Base-by-base conservation (phyloP, 768 basidiomycete species). In the Cystobasidium tubakii region DNA sequence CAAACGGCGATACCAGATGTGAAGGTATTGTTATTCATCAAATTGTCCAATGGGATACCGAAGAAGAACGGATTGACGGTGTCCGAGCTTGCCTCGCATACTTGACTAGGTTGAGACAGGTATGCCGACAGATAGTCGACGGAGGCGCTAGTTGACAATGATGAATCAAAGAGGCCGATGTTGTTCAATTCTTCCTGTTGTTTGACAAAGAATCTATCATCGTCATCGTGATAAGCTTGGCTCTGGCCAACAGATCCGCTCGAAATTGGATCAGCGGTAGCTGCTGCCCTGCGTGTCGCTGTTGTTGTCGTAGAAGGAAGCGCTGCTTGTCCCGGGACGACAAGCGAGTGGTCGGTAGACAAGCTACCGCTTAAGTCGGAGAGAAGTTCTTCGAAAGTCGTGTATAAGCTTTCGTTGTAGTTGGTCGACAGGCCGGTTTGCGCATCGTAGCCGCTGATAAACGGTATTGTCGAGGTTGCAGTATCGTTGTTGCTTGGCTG, bases 161-260 rank as follows among this genome's bases (percentile, higher is more conserved):
- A 50, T 50, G 46, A 3, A 50, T 50, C n/a, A 19, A 50, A 50
- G 13, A 60, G 57, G 13, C 3, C 25, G 27, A 60, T 27, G 57
- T 21, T 60, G 15, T 60, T 60, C 57, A 60, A 21, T 60, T 60
- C 57, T 23, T 60, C 57, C 33, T 60, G 57, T 34, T 60, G 57
- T 60, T 60, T 60, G 57, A 60, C 57, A 60, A 29, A 60, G 57
- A 60, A 60, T 60, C 57, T 27, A 60, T 60, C 57, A 60, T 60
- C 57, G 57, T 60, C 57, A 60, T 29, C 57, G 57, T 60, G 57
- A 60, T 60, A 60, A 27, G 21, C 57, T 60, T 60, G 57, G 57
- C 57, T 60, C 57, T 60, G 29, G 57, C 57, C 27, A 60, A 29
- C 1, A 60, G 57, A 29, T 60, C 23, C 27, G 57, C 57, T 60